A percentile compares a stretch with the other conserved stretches of the same genome.
Evolutionary conservation across 108 stramenopile species (phyloP).

Genomic region (Nitzschia sp.): DNA sequence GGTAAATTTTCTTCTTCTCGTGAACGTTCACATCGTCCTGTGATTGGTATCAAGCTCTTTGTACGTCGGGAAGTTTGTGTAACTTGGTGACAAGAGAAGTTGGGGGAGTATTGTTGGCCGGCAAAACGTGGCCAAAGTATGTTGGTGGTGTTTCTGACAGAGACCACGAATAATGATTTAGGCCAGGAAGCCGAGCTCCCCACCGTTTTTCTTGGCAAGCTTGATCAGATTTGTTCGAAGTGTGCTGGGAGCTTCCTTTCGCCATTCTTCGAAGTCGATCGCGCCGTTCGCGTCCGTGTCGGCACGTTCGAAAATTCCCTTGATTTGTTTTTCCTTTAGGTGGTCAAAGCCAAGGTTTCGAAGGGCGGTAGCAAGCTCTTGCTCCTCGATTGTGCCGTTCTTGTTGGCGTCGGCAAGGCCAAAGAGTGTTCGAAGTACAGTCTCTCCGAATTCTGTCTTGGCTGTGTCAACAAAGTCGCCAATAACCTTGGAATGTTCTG

Average conservation of each 20-base stretch:
- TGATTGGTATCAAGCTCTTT: no score
- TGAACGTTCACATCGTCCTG: no score
- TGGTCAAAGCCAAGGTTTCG: slow-evolving; percentile 61
- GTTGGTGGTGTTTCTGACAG: no score
- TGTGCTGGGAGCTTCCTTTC: slow-evolving; percentile 71
- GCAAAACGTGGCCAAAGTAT: no score
- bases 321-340: slow-evolving; percentile 76
- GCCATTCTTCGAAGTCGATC: slow-evolving; percentile 73
- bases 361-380: slow-evolving; percentile 57
- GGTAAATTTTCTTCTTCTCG: no score
- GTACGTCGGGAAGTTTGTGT: no score
- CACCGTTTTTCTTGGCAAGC: slow-evolving; percentile 88
- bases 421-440: slow-evolving; percentile 59
- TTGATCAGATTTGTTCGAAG: slow-evolving; percentile 77
- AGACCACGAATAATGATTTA: no score
- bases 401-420: slow-evolving; percentile 54
- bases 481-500: slow-evolving; percentile 73
- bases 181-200: slow-evolving; percentile 79
- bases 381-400: slow-evolving; percentile 59
- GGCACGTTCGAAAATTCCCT: slow-evolving; percentile 71
- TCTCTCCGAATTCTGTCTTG: slow-evolving; percentile 62
- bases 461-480: slow-evolving; percentile 68
- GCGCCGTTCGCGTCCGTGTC: slow-evolving; percentile 64
- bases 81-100: no score
- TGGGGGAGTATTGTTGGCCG: no score